Evolutionary conservation across 176 grass and related monocot species (phyloP).

Genomic region (Areca catechu): DNA sequence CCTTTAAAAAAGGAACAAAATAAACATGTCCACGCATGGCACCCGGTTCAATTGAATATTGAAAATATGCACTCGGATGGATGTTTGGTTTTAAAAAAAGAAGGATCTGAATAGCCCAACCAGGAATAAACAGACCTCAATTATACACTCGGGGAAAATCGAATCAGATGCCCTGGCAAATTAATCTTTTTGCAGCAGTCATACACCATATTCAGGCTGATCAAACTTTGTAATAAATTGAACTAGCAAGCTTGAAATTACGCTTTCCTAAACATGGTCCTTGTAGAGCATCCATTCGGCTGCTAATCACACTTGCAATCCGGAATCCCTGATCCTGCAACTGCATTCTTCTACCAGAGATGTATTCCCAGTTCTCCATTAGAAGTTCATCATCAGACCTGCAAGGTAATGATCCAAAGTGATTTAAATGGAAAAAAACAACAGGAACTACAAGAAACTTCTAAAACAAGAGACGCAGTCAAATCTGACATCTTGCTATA

Average conservation of each 20-base stretch:
- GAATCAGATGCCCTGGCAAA: background rate
- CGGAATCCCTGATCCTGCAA: slow-evolving; percentile 6
- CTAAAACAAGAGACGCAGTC: too few species aligned
- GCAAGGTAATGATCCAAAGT: background rate
- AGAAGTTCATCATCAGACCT: slow-evolving; percentile 7
- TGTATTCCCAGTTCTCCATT: slow-evolving; percentile 6
- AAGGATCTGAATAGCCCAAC: too few species aligned
- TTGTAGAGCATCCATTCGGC: slow-evolving; percentile 8
- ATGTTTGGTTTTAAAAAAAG: too few species aligned
- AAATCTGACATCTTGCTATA: too few species aligned
- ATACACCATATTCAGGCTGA: background rate
- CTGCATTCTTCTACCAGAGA: slow-evolving; percentile 4
- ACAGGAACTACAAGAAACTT: too few species aligned
- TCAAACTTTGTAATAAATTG: background rate
- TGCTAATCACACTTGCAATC: slow-evolving; percentile 6
- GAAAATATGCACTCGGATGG: too few species aligned
- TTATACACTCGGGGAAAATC: too few species aligned
- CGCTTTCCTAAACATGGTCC: slow-evolving; percentile 8
- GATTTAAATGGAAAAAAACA: background rate
- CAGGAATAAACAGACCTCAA: too few species aligned
- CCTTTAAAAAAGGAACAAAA: too few species aligned
- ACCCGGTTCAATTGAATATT: too few species aligned
- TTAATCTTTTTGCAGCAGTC: background rate
- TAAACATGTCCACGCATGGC: too few species aligned
- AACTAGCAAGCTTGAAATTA: slow-evolving; percentile 5